A percentile compares a stretch with the other conserved stretches of the same genome.
Conservation (phyloP, 2,329 filamentous ascomycete species). For the Pyrenophora seminiperda region DNA sequence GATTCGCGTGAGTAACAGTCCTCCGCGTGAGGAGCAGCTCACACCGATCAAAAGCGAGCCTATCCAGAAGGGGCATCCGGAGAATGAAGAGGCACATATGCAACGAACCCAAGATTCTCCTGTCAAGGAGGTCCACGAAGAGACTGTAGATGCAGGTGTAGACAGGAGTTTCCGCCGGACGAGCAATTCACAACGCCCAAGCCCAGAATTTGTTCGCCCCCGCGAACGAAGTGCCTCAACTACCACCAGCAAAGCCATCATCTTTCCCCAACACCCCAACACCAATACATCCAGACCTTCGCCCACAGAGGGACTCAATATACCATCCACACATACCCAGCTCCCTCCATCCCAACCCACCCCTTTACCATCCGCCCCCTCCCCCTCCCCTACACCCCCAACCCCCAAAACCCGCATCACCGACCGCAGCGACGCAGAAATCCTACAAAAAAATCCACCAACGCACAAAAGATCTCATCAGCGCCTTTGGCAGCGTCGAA, state of each 20-base stretch:
- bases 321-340: background rate
- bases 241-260: background rate
- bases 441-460: background rate
- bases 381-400: too few relatives aligned
- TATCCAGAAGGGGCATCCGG: background rate
- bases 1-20: background rate
- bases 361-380: background rate
- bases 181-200: background rate
- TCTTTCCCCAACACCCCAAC: background rate
- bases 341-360: background rate
- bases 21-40: background rate
- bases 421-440: background rate
- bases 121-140: background rate
- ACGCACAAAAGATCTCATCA: background rate
- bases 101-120: too few relatives aligned
- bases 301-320: background rate
- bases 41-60: background rate
- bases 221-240: conserved; percentile 9
- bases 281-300: background rate
- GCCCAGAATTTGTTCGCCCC: conserved; percentile 11
- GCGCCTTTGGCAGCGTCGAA: background rate
- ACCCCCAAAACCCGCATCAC: background rate
- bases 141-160: background rate
- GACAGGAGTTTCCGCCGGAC: background rate
- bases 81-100: background rate